These are phyloP conservation scores for Podospora pseudopauciseta DNA, from an alignment of 495 filamentous ascomycete species.

Conservation along the genomic window DNA sequence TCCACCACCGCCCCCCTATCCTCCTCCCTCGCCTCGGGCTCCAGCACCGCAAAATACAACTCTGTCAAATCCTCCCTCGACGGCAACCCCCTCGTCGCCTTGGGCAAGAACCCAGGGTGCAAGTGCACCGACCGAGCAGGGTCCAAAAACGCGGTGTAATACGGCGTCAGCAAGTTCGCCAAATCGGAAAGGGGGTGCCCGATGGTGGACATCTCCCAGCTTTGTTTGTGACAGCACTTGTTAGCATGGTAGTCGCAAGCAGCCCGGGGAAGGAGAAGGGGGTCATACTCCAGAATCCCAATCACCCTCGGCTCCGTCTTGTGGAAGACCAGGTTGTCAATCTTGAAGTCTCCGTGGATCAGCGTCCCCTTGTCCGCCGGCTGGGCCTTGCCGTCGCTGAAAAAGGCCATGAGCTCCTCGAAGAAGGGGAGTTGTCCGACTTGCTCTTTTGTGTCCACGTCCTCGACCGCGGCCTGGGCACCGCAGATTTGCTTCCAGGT, in stretches of 20 bases:
- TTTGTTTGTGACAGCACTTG: conserved; percentile 29
- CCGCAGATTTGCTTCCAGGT: conserved; percentile 75
- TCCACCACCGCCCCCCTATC: conserved; percentile 38
- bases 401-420: conserved; percentile 74
- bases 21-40: conserved; percentile 50
- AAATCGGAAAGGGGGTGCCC: conserved; percentile 91
- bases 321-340: conserved; percentile 95
- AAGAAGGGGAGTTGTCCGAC: conserved; percentile 84
- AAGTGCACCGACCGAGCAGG: conserved; percentile 28
- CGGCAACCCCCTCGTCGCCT: conserved; percentile 69
- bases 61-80: conserved; percentile 59
- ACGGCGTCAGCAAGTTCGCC: conserved; percentile 73
- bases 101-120: conserved; percentile 55
- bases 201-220: conserved; percentile 95
- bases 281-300: conserved; percentile 77
- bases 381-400: conserved; percentile 61
- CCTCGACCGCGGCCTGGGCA: conserved; percentile 69
- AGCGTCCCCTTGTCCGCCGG: conserved; percentile 74
- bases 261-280: not conserved
- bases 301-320: conserved; percentile 83
- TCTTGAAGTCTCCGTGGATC: conserved; percentile 96
- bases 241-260: not conserved
- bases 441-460: conserved; percentile 67
- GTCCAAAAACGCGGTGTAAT: conserved; percentile 42
- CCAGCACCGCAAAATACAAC: conserved; percentile 75